Base-by-base conservation (phyloP, 176 grass and related monocot species). In the Musa acuminata region DNA sequence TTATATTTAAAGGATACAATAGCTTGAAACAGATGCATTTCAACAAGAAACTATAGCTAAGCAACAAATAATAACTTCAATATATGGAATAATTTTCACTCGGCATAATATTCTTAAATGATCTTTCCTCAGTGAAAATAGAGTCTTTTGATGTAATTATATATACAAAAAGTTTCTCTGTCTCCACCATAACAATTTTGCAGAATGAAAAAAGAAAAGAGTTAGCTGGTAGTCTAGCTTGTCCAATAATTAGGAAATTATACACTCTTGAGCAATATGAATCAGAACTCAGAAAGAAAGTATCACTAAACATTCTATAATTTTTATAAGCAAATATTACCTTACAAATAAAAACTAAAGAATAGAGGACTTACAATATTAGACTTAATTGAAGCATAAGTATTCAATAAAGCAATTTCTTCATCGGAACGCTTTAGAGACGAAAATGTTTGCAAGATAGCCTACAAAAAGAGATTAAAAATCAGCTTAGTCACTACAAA, bases 381-480 rank as follows among this genome's bases (percentile, higher is more conserved):
- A 51, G 90, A 86, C 80, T 93, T 93, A 80, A 98, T 82, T 3
- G 86, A 89, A 57, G 95, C 86, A 86, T 89, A 98, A 25, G 83
- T 80, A 82, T 98, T 86, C 78, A 91, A 82, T 75, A 94, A 68
- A 7, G 84, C 84, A 86, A 98, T 91, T 82, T 93, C 95, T 79
- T 98, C 90, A 65, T 89, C 86, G 79, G 95, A 82, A 69, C 84
- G 82, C 75, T 93, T 85, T 52, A 93, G 77, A 13, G 86, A 93
- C 8, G 88, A 91, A 89, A 87, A 85, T 59, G 86, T 66, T 82
- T 91, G 67, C 58, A 98, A 72, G 67, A 98, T 89, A 84, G 95
- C 95, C 95, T 98, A 86, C 80, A 87, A 86, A 65, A 69, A 19
- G 16, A 78, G 2, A 57, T 69, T 63, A 52, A 51, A 76, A 85